Percentiles rank a stretch among this genome's conserved stretches.
Conservation (phyloP, 139 green algal genomes). For the Astrephomene gubernaculifera region DNA sequence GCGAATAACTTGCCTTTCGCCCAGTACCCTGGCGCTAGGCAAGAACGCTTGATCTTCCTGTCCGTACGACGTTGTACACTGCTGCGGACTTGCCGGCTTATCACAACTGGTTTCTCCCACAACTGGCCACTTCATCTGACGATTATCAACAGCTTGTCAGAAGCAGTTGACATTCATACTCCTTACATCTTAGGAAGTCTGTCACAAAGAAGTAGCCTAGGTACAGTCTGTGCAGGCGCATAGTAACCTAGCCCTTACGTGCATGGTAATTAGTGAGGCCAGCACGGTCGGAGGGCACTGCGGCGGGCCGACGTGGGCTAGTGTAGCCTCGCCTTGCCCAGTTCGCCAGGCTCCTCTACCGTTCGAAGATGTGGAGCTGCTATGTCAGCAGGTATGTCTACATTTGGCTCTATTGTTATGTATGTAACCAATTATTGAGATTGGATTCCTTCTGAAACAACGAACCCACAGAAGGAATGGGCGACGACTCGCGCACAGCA, state of each 20-base stretch:
- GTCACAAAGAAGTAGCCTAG: no score
- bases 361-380: neutral
- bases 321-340: neutral
- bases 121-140: no score
- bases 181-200: no score
- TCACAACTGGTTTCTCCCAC: no score
- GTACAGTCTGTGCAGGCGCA: no score
- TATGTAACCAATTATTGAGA: no score
- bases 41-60: neutral
- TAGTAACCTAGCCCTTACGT: neutral
- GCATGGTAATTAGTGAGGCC: constrained; percentile 12
- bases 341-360: constrained; percentile 8
- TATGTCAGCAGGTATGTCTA: neutral
- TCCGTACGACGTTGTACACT: neutral
- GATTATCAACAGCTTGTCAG: no score
- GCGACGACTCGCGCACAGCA: neutral
- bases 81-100: neutral
- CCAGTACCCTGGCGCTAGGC: no score
- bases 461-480: neutral
- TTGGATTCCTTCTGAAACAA: neutral
- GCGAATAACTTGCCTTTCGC: no score
- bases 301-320: constrained; percentile 7
- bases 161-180: no score
- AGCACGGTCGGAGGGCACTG: constrained; percentile 2
- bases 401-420: neutral